Evolutionary conservation across 1,139 yeast genomes (phyloP).

Genomic region (Kazachstania sp.): DNA sequence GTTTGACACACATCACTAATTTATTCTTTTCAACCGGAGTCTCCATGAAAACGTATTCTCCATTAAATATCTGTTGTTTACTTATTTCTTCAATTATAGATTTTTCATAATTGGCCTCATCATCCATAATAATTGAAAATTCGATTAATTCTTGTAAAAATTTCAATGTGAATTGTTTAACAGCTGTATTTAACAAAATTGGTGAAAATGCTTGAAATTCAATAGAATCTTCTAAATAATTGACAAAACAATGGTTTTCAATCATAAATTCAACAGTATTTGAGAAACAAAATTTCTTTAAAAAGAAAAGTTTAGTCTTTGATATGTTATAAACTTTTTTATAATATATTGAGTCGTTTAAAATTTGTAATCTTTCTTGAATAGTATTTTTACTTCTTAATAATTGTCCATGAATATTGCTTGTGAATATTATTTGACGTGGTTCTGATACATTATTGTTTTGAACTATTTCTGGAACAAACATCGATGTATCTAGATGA

Average conservation of each 20-base stretch:
- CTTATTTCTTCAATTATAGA: slow-evolving; percentile 6
- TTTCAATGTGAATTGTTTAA: slow-evolving; percentile 21
- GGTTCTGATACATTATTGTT: not conserved
- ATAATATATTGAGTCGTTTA: slow-evolving; percentile 3
- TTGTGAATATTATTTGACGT: slow-evolving; percentile 5
- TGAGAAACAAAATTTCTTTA: slow-evolving; percentile 13
- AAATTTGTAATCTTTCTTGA: not conserved
- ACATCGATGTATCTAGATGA: slow-evolving; percentile 1
- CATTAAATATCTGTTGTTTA: not conserved
- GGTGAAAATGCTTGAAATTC: slow-evolving; percentile 22
- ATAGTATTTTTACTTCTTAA: slow-evolving; percentile 1
- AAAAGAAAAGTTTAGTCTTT: slow-evolving; percentile 18
- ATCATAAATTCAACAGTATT: slow-evolving; percentile 21
- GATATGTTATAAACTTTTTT: slow-evolving; percentile 16
- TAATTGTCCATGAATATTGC: slow-evolving; percentile 2
- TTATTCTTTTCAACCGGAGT: slow-evolving; percentile 1
- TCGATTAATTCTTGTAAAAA: slow-evolving; percentile 26
- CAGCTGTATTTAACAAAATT: slow-evolving; percentile 15
- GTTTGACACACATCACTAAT: slow-evolving; percentile 3
- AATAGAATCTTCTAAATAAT: slow-evolving; percentile 13
- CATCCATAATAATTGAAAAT: slow-evolving; percentile 7
- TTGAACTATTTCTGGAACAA: not conserved
- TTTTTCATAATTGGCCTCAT: slow-evolving; percentile 9
- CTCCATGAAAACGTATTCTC: slow-evolving; percentile 3
- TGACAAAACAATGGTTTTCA: slow-evolving; percentile 23